Evolutionary conservation across 768 basidiomycete genomes (phyloP).

Genomic region (Polyporus arcularius): DNA sequence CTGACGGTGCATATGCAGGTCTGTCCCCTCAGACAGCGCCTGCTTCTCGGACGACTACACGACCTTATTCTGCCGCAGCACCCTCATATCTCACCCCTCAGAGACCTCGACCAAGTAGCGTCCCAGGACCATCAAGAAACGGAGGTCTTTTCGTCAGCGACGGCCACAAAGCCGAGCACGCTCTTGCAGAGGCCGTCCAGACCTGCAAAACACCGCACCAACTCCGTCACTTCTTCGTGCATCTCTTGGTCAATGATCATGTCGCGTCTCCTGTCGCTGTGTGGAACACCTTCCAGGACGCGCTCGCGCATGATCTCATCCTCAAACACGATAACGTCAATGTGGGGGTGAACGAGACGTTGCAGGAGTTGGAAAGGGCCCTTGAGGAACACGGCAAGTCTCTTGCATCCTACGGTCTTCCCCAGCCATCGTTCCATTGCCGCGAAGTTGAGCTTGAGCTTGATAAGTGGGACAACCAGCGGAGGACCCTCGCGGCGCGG

Average conservation of each 20-base stretch:
- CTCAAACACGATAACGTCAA: conserved; percentile 18
- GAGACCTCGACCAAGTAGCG: neutral
- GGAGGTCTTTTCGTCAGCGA: conserved; percentile 26
- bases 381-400: conserved; percentile 31
- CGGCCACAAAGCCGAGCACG: conserved; percentile 29
- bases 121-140: conserved; percentile 28
- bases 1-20: neutral
- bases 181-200: conserved; percentile 38
- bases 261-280: conserved; percentile 25
- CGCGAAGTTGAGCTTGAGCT: conserved; percentile 33
- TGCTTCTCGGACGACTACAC: neutral
- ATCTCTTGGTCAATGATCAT: conserved; percentile 38
- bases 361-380: conserved; percentile 25
- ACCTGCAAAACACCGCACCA: conserved; percentile 36
- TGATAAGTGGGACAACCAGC: conserved; percentile 23
- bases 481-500: conserved; percentile 4
- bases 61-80: neutral
- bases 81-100: neutral
- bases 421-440: conserved; percentile 26
- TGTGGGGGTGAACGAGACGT: conserved; percentile 23
- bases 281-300: conserved; percentile 31
- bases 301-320: conserved; percentile 27
- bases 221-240: conserved; percentile 41
- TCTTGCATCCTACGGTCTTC: conserved; percentile 32
- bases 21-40: neutral